These are phyloP conservation scores for Proteromonas lacertae DNA, from an alignment of 352 stramenopile genomes.

Conservation along the genomic window DNA sequence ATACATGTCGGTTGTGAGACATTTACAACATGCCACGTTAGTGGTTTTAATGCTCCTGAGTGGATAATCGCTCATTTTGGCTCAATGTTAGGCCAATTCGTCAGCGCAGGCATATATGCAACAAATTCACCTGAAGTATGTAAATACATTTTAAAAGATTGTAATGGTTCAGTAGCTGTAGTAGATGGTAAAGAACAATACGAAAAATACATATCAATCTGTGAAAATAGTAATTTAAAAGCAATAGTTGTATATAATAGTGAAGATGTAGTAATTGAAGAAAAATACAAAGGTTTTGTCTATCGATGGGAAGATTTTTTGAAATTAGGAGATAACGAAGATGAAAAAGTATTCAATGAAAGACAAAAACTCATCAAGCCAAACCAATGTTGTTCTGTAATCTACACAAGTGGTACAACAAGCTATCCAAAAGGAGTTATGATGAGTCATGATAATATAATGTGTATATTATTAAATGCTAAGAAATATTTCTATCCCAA, in stretches of 20 bases:
- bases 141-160: conserved; percentile 34
- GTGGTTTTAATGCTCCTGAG: too few relatives aligned
- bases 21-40: too few relatives aligned
- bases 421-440: conserved; percentile 85
- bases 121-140: conserved; percentile 29
- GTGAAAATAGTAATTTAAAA: conserved; percentile 29
- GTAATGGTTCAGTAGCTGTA: conserved; percentile 21
- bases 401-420: too few relatives aligned
- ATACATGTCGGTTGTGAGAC: too few relatives aligned
- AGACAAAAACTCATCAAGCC: conserved; percentile 3
- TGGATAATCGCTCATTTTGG: conserved; percentile 38
- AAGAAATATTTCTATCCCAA: conserved; percentile 78
- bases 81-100: conserved; percentile 25
- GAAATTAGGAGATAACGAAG: conserved; percentile 5
- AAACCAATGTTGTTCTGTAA: too few relatives aligned
- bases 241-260: conserved; percentile 24
- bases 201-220: conserved; percentile 23
- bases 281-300: conserved; percentile 1
- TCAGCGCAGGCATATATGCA: conserved; percentile 36
- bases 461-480: too few relatives aligned
- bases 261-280: conserved; percentile 11
- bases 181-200: conserved; percentile 30
- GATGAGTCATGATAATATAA: conserved; percentile 76
- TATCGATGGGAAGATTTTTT: conserved; percentile 11
- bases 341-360: conserved; percentile 4